Evolutionary conservation across 768 basidiomycete genomes (phyloP), one percentile per base, ranked within the genome.

Genomic region (Trametes meyenii): DNA sequence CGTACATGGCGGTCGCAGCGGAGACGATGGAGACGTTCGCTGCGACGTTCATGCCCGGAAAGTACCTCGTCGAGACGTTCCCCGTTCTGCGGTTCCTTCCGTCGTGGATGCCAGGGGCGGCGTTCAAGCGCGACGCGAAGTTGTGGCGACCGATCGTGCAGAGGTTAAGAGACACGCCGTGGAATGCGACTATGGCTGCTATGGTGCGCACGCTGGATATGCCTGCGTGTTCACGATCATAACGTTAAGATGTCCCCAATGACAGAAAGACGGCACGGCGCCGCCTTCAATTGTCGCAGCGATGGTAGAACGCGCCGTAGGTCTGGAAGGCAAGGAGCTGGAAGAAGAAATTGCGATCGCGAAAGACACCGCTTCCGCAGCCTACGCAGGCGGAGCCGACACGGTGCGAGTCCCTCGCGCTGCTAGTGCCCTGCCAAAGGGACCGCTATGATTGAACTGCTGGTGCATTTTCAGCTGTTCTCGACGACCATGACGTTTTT

Each of bases 51-150:
- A 19, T 36, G 6, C 43, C 43, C n/a, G 53, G 17, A 56, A 59
- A 71, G 29, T 82, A 76, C 60, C 68, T 81, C 2, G 81, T 85
- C 2, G 81, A 84, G 44, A 49, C 58, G 6, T 59, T 74, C 24
- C 71, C 73, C 2, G 40, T 62, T 24, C 61, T 70, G 64, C 50
- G 19, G 2, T 43, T 51, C 19, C 5, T 56, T 6, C 50, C 45
- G 14, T 19, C 48, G 3, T 42, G 36, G 38, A 12, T 53, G 1
- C 54, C 38, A 5, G 26, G 40, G 5, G 58, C 58, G 21, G 10
- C 14, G 14, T 52, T 59, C 50, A 43, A 19, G 35, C 38, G 26
- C 35, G 29, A 59, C 13, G 36, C 17, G 14, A 19, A 21, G 6
- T 33, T 17, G 7, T 51, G 58, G 55, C 38, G 14, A n/a, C 26